Evolutionary conservation across 768 basidiomycete genomes (phyloP).

Genomic region (Boletus vermiculosoides): DNA sequence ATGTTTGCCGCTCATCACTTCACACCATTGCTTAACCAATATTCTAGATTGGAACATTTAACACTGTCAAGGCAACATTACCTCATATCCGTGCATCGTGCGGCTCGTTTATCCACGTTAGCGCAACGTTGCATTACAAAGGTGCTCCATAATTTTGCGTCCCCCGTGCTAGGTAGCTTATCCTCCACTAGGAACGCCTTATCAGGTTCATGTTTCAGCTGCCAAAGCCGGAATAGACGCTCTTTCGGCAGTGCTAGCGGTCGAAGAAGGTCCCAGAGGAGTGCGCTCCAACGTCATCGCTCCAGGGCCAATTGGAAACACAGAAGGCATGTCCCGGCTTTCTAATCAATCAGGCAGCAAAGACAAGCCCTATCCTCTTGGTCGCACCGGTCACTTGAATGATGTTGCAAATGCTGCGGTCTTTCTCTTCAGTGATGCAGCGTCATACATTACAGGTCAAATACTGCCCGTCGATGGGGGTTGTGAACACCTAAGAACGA

Average conservation of each 20-base stretch:
- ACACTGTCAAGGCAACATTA: conserved; percentile 92
- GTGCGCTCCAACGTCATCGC: conserved; percentile 87
- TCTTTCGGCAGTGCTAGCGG: conserved; percentile 77
- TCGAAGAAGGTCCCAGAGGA: conserved; percentile 95
- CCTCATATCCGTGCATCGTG: conserved; percentile 63
- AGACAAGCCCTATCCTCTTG: conserved; percentile 31
- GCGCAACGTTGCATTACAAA: conserved; percentile 82
- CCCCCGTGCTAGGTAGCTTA: neutral
- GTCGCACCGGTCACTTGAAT: conserved; percentile 54
- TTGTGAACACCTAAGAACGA: conserved; percentile 48
- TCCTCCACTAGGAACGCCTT: conserved; percentile 58
- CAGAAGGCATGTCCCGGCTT: conserved; percentile 73
- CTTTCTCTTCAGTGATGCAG: conserved; percentile 82
- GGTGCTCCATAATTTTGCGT: conserved; percentile 40
- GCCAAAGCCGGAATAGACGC: conserved; percentile 96
- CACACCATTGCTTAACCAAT: neutral
- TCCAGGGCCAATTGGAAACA: conserved; percentile 78
- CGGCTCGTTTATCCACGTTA: conserved; percentile 88
- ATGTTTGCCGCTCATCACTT: conserved; percentile 20
- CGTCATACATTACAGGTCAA: conserved; percentile 73
- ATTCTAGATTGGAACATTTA: conserved; percentile 80
- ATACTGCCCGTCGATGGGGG: conserved; percentile 73
- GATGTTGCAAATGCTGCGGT: conserved; percentile 72
- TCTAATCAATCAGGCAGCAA: conserved; percentile 10
- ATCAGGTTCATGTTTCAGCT: conserved; percentile 91